These are phyloP conservation scores for Musa troglodytarum DNA, from an alignment of 176 grass and related monocot genomes.

Conservation along the genomic window DNA sequence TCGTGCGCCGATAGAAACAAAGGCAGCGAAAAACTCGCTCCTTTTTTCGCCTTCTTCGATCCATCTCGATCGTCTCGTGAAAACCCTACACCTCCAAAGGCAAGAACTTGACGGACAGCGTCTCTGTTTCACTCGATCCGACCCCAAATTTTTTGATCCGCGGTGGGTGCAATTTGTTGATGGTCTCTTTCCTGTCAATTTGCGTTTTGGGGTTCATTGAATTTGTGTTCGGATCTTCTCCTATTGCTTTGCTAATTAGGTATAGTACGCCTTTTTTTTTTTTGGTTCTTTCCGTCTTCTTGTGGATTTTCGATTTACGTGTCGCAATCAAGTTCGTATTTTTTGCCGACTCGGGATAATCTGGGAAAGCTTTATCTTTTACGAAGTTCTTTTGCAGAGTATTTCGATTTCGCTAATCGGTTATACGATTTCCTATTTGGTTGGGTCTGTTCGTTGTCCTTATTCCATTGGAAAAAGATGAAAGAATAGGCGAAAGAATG, in stretches of 20 bases:
- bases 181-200: neutral
- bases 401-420: neutral
- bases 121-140: neutral
- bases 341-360: too few relatives aligned
- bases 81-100: neutral
- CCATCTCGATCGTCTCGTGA: neutral
- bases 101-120: neutral
- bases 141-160: neutral
- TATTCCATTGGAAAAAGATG: neutral
- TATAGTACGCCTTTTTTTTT: too few relatives aligned
- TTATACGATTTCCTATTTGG: neutral
- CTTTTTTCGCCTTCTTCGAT: too few relatives aligned
- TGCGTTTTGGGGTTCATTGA: neutral
- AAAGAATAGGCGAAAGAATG: neutral
- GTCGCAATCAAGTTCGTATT: too few relatives aligned
- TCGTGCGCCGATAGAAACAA: too few relatives aligned
- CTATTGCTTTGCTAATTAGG: too few relatives aligned
- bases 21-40: neutral
- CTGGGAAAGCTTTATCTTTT: too few relatives aligned
- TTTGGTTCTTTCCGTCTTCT: too few relatives aligned
- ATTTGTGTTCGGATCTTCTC: neutral
- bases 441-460: neutral
- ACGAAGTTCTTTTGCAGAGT: too few relatives aligned
- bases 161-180: neutral
- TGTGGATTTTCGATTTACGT: too few relatives aligned